Base-by-base conservation (phyloP, 768 basidiomycete genomes). In the Lactifluus piperatus region DNA sequence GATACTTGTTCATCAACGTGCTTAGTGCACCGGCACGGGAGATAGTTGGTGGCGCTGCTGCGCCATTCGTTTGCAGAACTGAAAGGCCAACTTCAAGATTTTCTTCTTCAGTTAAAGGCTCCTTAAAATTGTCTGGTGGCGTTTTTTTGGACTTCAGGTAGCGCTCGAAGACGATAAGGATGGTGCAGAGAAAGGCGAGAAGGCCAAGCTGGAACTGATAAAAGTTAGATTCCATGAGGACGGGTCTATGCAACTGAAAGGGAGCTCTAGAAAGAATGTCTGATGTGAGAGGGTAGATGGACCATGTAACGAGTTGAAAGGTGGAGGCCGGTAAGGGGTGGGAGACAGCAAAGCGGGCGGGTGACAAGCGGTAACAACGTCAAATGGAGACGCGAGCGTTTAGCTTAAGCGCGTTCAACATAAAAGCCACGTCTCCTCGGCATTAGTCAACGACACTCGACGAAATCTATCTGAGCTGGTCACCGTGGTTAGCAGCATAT, bases 151-250 rank as follows among this genome's bases (percentile, higher is more conserved):
- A 30, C 13, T 64, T 58, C 20, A 68, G 32, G 51, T 68, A 65
- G 22, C 63, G 64, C 43, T 70, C 67, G 6, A 68, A 30, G 1
- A 64, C 34, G 10, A 69, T 18, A 43, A 65, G 50, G 39, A 56
- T 11, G 27, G 57, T 4, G 52, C 67, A 70, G 34, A 66, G 26
- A 5, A 54, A 14, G 10, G 63, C 34, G 9, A 72, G 64, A 44
- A 68, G 22, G 22, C 58, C 47, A 36, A 72, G 65, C 54, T 72
- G 71, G 50, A 48, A 64, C 45, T 72, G 65, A 56, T 72, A 72
- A 60, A 71, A 72, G 11, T 36, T 46, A 18, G 50, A 9, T 20
- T 41, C 60, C 60, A 61, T 61, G 20, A 34, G 41, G 4, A 6
- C 2, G 43, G 2, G 41, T 54, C 16, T 32, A 39, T 1, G 41